phyloP scores from a whole-genome alignment of 2,329 filamentous ascomycete species.

The Penicillium sp. region DNA sequence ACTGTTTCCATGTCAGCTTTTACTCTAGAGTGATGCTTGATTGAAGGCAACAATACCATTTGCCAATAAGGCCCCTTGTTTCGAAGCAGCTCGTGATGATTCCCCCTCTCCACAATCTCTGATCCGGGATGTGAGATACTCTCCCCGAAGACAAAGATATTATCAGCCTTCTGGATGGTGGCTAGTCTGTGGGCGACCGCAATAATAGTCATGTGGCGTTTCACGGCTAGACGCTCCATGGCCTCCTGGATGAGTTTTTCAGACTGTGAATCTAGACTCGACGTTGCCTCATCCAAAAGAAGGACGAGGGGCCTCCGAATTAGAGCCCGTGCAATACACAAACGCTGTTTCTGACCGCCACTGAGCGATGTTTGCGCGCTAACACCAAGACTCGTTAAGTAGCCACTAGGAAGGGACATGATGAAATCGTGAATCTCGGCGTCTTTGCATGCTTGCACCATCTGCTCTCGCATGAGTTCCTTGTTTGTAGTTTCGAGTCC shows the following conservation, averaged over 20 bases:
- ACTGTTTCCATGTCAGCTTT: background rate
- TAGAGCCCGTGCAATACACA: slow-evolving; percentile 58
- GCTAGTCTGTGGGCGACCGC: slow-evolving; percentile 48
- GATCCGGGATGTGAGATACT: slow-evolving; percentile 41
- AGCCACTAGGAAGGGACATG: slow-evolving; percentile 53
- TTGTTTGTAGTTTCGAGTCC: slow-evolving; percentile 40
- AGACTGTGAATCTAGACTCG: slow-evolving; percentile 63
- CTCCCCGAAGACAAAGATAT: slow-evolving; percentile 62
- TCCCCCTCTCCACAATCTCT: slow-evolving; percentile 54
- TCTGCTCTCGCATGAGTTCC: slow-evolving; percentile 37
- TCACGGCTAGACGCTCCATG: slow-evolving; percentile 61
- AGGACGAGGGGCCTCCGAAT: slow-evolving; percentile 55
- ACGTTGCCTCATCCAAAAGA: slow-evolving; percentile 62
- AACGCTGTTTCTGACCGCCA: slow-evolving; percentile 59
- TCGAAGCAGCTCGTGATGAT: background rate
- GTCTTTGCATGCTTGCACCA: slow-evolving; percentile 51
- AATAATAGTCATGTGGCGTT: slow-evolving; percentile 63
- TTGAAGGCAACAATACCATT: background rate
- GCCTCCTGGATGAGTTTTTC: slow-evolving; percentile 69
- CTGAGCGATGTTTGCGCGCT: slow-evolving; percentile 52
- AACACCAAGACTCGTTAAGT: slow-evolving; percentile 50
- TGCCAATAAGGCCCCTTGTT: slow-evolving; percentile 5
- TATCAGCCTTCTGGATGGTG: slow-evolving; percentile 6
- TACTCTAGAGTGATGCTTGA: too few relatives aligned
- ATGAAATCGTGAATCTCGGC: slow-evolving; percentile 58